Conservation (phyloP, 2,329 filamentous ascomycete species). For the Pestalotiopsis sp. region DNA sequence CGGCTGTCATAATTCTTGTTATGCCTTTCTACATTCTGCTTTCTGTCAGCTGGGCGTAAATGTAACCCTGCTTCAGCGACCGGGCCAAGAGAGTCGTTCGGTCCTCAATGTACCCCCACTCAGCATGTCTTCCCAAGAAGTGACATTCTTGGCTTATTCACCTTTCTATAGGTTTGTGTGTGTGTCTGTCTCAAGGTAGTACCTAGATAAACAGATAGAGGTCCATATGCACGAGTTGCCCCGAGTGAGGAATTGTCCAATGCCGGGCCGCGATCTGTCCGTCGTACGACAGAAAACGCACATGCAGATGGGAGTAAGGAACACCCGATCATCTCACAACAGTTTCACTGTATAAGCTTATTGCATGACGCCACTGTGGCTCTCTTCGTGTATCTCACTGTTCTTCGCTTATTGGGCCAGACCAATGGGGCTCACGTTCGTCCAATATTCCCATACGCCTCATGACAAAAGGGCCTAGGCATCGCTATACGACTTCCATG, state of each 20-base stretch:
- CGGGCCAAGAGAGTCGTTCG: no score
- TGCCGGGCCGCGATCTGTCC: background rate
- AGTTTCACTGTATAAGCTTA: background rate
- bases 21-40: no score
- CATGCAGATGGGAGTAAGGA: background rate
- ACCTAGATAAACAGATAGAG: background rate
- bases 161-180: no score
- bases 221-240: background rate
- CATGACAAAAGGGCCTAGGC: background rate
- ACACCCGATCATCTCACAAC: background rate
- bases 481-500: conserved; percentile 7
- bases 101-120: no score
- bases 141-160: no score
- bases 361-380: conserved; percentile 1
- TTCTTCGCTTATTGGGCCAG: conserved; percentile 1
- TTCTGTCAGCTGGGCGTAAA: no score
- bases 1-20: background rate
- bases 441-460: conserved; percentile 5
- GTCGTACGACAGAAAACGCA: background rate
- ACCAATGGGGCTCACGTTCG: background rate
- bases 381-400: background rate
- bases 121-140: no score
- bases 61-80: no score
- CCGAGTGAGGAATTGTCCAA: background rate
- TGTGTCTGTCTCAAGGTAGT: background rate